Evolutionary conservation across 768 basidiomycete species (phyloP), one percentile per base, ranked within the genome.

Genomic region (Suillus subluteus): DNA sequence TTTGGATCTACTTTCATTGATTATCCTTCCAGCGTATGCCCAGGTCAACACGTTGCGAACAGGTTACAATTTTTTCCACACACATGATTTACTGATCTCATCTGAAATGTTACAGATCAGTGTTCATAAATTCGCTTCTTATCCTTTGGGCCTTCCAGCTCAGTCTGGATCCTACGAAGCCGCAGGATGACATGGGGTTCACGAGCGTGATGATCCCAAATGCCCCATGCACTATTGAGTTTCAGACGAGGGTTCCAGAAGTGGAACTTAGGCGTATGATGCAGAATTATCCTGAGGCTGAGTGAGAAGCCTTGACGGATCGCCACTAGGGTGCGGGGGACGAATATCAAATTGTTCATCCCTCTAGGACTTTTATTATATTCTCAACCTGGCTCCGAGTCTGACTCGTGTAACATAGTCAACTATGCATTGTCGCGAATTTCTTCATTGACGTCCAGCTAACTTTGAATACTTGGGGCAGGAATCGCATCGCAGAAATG

Each of bases 181-280:
- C 32, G 9, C 54, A 55, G 54, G 54, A 55, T 32, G 54, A 55
- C 9, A 55, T 55, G 54, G 54, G 30, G 30, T 55, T 55, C 30
- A 18, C 4, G 16, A 55, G 1, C 2, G 2, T 5, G 30, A 1
- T 1, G 5, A 32, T 55, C 1, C 54, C 54, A 32, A 18, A 54
- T 30, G 54, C 21, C 54, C 52, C 54, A 6, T 55, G 54, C 18
- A 8, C 54, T 32, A 55, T 55, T 18, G 30, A 55, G 21, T 55
- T 55, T 6, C 16, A 11, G 52, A 32, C 30, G 52, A 54, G 52
- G 52, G 30, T 54, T 18, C 30, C 52, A 5, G 52, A 54, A 32
- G 16, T 11, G 3, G 30, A 54, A 16, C 52, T 54, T 18, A 54
- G 52, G 16, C 9, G 2, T 11, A 54, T 54, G 30, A 18, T 54